Percentiles rank a stretch among this genome's conserved stretches.
These are phyloP conservation scores for Aspergillus tubingensis DNA, from an alignment of 2,329 filamentous ascomycete genomes.

Conservation along the genomic window DNA sequence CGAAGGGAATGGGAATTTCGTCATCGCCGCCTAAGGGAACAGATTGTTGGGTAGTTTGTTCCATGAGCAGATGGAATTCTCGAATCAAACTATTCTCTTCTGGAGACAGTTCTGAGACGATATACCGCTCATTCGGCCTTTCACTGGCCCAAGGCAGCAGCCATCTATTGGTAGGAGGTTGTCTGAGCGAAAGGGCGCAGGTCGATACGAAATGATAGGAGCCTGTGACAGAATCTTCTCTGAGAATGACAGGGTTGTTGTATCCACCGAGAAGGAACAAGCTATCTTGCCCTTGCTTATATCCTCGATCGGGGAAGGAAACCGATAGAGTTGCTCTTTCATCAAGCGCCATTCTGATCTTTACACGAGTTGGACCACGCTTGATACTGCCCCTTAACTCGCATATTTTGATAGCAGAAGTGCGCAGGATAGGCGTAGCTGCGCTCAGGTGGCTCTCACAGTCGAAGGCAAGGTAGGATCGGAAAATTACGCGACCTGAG, in stretches of 20 bases:
- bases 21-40: too few relatives aligned
- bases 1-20: too few relatives aligned
- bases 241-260: conserved; percentile 1
- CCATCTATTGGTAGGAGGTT: background rate
- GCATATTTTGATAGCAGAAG: background rate
- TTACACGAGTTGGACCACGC: background rate
- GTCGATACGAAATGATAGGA: background rate
- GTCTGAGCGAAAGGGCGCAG: background rate
- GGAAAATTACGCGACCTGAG: background rate
- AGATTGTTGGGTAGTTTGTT: background rate
- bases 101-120: background rate
- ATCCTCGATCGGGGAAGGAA: background rate
- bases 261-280: conserved; percentile 7
- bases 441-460: background rate
- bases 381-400: background rate
- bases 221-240: background rate
- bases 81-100: background rate
- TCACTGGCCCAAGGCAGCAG: background rate
- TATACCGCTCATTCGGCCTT: background rate
- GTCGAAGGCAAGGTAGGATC: background rate
- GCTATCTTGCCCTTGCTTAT: background rate
- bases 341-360: background rate
- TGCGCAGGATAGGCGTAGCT: background rate
- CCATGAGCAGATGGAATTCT: background rate
- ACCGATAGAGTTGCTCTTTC: background rate